phyloP scores from a whole-genome alignment of 2,329 filamentous ascomycete genomes.

The Fusarium stilboides region DNA sequence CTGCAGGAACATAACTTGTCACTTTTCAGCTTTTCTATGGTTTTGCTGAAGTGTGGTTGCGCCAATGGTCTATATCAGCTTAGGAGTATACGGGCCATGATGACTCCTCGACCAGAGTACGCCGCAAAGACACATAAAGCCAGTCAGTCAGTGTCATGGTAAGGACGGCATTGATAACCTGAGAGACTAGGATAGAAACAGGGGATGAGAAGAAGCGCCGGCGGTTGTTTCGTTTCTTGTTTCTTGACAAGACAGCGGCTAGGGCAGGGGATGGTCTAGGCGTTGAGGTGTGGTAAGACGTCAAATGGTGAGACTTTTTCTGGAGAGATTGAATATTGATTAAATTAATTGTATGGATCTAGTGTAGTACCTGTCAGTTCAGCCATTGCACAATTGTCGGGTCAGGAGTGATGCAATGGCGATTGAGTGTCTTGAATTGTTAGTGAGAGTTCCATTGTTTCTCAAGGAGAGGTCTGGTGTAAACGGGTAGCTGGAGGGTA shows the following conservation, averaged over 20 bases:
- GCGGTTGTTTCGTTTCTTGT: constrained; percentile 52
- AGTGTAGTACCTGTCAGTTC: constrained; percentile 4
- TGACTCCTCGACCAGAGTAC: constrained; percentile 15
- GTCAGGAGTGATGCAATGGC: constrained; percentile 4
- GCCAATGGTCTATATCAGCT: constrained; percentile 22
- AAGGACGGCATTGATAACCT: constrained; percentile 20
- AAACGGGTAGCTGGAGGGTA: too few species aligned
- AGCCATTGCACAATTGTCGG: constrained; percentile 1
- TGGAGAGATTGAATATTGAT: constrained; percentile 24
- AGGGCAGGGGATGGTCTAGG: constrained; percentile 32
- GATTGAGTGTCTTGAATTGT: constrained; percentile 29
- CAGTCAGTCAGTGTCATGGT: constrained; percentile 11
- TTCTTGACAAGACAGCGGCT: constrained; percentile 48
- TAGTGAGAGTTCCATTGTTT: background rate
- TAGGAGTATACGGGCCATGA: constrained; percentile 17
- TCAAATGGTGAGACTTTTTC: constrained; percentile 23
- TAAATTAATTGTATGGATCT: constrained; percentile 10
- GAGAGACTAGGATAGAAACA: constrained; percentile 36
- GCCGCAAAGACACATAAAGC: constrained; percentile 12
- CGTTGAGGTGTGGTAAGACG: constrained; percentile 28
- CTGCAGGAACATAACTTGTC: constrained; percentile 44
- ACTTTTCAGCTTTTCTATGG: constrained; percentile 37
- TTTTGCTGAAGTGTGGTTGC: constrained; percentile 18
- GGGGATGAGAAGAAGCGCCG: constrained; percentile 45
- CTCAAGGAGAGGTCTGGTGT: background rate